Base-by-base conservation (phyloP, 1,284 basidiomycete genomes). In the Moesziomyces sp. region DNA sequence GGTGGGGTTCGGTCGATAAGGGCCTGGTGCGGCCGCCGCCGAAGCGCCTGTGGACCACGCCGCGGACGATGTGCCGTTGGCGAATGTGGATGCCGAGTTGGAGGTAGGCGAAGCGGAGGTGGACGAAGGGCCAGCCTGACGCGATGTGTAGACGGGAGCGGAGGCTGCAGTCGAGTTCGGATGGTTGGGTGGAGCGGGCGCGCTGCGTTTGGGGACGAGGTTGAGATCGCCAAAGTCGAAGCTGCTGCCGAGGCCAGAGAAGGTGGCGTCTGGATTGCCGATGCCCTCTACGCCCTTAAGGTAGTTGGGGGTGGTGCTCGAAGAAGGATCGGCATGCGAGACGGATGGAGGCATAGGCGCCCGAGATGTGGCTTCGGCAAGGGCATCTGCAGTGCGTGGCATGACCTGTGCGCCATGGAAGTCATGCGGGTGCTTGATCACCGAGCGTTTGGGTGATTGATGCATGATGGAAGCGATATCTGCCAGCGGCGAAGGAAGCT, bases 371-470 rank as follows among this genome's bases (percentile, higher is more conserved):
- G 64, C 65, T 45, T 73, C 59, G 33, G 63, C 54, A n/a, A 76
- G 60, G n/a, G 67, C 55, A 18, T 77, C 69, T 43, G 75, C 64
- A 38, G 52, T 70, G 30, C 56, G 50, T 24, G 72, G 62, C 67
- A 74, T 62, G 62, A 74, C 59, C 48, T 75, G 77, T 24, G 78
- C 78, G 38, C 78, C 78, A 13, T 76, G 65, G 43, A 79, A 80
- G 45, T 79, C 71, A 50, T 80, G 78, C 33, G 78, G 78, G 43
- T 80, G 78, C 46, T 72, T 73, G 64, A 80, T 80, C 52, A 79
- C 63, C 46, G 78, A 80, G 14, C 77, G 51, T 60, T 78, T 67
- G 3, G 77, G 74, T 42, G 74, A 76, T 57, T 65, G 74, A 23
- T 74, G 71, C 71, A 74, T 74, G 54, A 23, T 55, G 51, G 28